Evolutionary conservation across 2,329 filamentous ascomycete species (phyloP).

Genomic region (Stagonosporopsis tanaceti): DNA sequence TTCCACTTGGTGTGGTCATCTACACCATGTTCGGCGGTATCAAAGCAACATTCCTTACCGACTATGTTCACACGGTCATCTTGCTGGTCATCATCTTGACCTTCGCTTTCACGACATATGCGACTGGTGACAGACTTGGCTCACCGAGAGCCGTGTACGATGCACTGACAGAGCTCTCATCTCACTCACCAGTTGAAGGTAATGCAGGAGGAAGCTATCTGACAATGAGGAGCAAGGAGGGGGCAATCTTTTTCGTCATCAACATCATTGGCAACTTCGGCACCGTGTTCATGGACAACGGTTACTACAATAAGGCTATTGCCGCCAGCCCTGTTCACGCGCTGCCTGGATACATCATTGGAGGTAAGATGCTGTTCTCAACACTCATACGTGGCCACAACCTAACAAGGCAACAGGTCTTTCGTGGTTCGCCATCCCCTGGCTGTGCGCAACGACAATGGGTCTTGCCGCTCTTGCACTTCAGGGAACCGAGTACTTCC

Average conservation of each 20-base stretch:
- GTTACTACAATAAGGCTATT: slow-evolving; percentile 88
- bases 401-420: slow-evolving; percentile 42
- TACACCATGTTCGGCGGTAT: slow-evolving; percentile 81
- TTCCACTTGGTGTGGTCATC: slow-evolving; percentile 80
- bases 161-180: slow-evolving; percentile 72
- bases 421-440: slow-evolving; percentile 59
- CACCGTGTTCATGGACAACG: slow-evolving; percentile 85
- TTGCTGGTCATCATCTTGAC: slow-evolving; percentile 84
- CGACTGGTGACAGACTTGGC: slow-evolving; percentile 74
- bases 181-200: slow-evolving; percentile 75
- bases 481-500: slow-evolving; percentile 51
- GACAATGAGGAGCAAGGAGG: slow-evolving; percentile 84
- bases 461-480: slow-evolving; percentile 56
- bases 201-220: slow-evolving; percentile 82
- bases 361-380: slow-evolving; percentile 4
- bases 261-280: slow-evolving; percentile 86
- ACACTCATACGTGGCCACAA: slow-evolving; percentile 11
- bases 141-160: slow-evolving; percentile 82
- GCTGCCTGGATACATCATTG: slow-evolving; percentile 70
- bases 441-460: slow-evolving; percentile 57
- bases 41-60: slow-evolving; percentile 75
- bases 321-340: slow-evolving; percentile 85
- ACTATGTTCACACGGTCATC: slow-evolving; percentile 86
- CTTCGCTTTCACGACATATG: slow-evolving; percentile 84
- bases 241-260: slow-evolving; percentile 89